Evolutionary conservation across 805 yeast genomes (phyloP).

Genomic region (Nakazawaea wickerhamii): DNA sequence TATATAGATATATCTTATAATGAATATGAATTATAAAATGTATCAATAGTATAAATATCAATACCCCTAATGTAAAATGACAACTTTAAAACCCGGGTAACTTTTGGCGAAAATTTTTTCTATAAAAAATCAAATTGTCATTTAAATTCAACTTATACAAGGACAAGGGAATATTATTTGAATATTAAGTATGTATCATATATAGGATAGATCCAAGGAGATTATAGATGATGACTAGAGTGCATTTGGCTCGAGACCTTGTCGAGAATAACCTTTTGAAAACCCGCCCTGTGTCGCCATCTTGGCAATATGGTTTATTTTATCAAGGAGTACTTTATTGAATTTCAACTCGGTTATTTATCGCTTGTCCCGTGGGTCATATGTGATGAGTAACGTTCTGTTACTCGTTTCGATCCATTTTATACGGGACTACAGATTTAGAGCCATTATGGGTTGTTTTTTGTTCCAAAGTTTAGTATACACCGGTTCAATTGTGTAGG

Average conservation of each 20-base stretch:
- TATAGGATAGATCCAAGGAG: background rate
- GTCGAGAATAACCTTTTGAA: background rate
- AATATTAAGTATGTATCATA: background rate
- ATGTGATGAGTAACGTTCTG: background rate
- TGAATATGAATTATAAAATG: no score
- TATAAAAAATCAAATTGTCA: no score
- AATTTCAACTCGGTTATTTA: background rate
- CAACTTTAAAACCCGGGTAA: no score
- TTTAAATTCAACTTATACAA: no score
- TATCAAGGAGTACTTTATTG: background rate
- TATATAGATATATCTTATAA: no score
- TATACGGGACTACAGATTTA: background rate
- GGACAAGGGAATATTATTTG: slow-evolving; percentile 14
- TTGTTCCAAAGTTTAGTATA: slow-evolving; percentile 4
- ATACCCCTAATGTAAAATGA: no score
- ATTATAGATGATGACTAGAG: slow-evolving; percentile 79
- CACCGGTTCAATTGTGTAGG: background rate
- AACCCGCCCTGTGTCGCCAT: background rate
- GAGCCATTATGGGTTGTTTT: background rate
- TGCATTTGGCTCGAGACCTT: slow-evolving; percentile 98
- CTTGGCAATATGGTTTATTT: background rate
- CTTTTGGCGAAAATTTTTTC: no score
- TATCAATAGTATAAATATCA: no score
- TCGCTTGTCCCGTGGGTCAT: background rate
- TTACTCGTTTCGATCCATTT: background rate